Evolutionary conservation across 805 yeast genomes (phyloP).

Genomic region (Metschnikowia kofuensis): DNA sequence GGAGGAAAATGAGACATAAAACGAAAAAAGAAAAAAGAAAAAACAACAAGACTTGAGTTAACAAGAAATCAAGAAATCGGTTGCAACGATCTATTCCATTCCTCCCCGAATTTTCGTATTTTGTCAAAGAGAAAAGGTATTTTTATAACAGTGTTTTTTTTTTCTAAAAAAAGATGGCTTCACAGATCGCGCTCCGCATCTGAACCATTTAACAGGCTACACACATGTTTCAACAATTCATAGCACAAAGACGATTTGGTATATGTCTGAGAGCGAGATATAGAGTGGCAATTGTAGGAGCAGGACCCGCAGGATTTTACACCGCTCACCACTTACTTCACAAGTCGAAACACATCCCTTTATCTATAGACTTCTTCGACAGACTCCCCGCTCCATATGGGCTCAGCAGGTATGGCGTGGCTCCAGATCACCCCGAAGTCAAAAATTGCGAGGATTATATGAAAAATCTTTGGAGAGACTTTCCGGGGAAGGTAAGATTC

Average conservation of each 20-base stretch:
- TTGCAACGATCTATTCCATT: too few relatives aligned
- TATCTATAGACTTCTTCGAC: conserved; percentile 76
- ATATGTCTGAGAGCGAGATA: conserved; percentile 10
- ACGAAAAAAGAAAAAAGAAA: too few relatives aligned
- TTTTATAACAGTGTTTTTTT: too few relatives aligned
- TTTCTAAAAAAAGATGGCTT: too few relatives aligned
- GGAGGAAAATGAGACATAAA: too few relatives aligned
- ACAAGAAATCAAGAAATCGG: too few relatives aligned
- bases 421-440: conserved; percentile 98
- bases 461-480: conserved; percentile 41
- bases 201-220: not conserved
- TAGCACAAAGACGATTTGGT: conserved; percentile 4
- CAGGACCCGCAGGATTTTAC: conserved; percentile 74
- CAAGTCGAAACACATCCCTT: conserved; percentile 28
- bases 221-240: not conserved
- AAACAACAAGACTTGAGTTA: too few relatives aligned
- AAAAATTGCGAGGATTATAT: conserved; percentile 79
- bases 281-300: conserved; percentile 77
- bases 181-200: too few relatives aligned
- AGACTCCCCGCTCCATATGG: conserved; percentile 89
- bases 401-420: conserved; percentile 90
- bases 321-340: conserved; percentile 38
- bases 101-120: too few relatives aligned
- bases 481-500: conserved; percentile 38
- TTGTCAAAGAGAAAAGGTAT: too few relatives aligned